Evolutionary conservation across 2,329 filamentous ascomycete species (phyloP), one percentile per base, ranked within the genome.

Genomic region (Pseudogymnoascus destructans): DNA sequence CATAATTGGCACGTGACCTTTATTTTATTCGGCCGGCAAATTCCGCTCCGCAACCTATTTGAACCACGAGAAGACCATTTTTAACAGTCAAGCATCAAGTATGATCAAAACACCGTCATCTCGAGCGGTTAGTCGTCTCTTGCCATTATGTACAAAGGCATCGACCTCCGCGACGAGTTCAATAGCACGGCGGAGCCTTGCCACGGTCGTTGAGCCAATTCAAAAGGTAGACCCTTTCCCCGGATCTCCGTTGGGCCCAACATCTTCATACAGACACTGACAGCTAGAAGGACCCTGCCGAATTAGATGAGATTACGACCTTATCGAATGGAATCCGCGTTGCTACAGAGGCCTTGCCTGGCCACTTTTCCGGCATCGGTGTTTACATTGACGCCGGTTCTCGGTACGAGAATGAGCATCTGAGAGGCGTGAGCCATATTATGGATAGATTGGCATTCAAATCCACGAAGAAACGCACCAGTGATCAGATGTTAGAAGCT

Each of bases 391-490:
- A 97, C 71, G 90, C 89, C 27, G 93, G 93, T 13, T 97, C 93
- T 58, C 83, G 93, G 64, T 97, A 93, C 75, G 93, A 98, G 73
- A 92, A 87, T 70, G 80, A 84, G 40, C 83, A 84, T 54, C 77
- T 98, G 58, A 85, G 89, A 60, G 93, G 93, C 46, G 88, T 95
- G 25, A 95, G 90, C 70, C 93, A 98, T 72, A 95, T 98, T 65
- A 87, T 96, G 79, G 93, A 98, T 72, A 81, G 93, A 4, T 74
- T 98, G 36, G 93, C 93, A 30, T 98, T 97, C 79, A 97, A 97
- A 70, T 86, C 83, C 4, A 97, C 93, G 0, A 79, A 79, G 32
- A 75, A 76, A 33, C 83, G 84, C 61, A 81, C 81, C 0, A 82
- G 84, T 59, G 91, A 96, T 72, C 78, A 90, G 65, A 93, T 97